Percentiles rank a stretch among this genome's conserved stretches.
Conservation (phyloP, 176 grass and related monocot genomes). For the Triticum aestivum region DNA sequence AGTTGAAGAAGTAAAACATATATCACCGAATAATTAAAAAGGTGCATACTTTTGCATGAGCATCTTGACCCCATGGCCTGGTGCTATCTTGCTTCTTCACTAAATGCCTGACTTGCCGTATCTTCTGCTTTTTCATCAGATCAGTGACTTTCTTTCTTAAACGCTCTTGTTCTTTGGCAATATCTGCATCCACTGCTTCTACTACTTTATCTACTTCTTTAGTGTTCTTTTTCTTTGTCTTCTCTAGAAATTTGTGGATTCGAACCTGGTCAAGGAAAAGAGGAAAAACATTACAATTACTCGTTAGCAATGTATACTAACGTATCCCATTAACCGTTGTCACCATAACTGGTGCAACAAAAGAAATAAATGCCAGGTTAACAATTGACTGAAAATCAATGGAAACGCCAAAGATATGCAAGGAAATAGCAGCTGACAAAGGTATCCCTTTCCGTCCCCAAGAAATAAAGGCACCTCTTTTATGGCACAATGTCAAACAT, state of each 20-base stretch:
- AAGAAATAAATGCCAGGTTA: neutral
- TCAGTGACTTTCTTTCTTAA: conserved; percentile 87
- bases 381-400: neutral
- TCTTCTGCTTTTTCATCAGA: conserved; percentile 83
- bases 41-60: conserved; percentile 72
- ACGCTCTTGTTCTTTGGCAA: conserved; percentile 53
- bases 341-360: neutral
- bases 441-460: neutral
- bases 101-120: conserved; percentile 60
- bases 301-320: neutral
- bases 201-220: conserved; percentile 55
- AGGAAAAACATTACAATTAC: conserved; percentile 5
- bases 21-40: conserved; percentile 19
- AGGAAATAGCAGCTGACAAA: neutral
- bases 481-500: conserved; percentile 12
- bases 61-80: conserved; percentile 91
- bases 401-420: neutral
- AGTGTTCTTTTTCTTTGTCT: conserved; percentile 64
- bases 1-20: neutral
- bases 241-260: conserved; percentile 88
- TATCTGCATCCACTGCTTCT: conserved; percentile 32
- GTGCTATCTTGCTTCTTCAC: conserved; percentile 74
- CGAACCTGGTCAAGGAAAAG: conserved; percentile 55
- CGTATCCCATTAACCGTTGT: neutral
- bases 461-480: conserved; percentile 12